Evolutionary conservation across 176 grass and related monocot species (phyloP).

Genomic region (Aegilops tauschii): DNA sequence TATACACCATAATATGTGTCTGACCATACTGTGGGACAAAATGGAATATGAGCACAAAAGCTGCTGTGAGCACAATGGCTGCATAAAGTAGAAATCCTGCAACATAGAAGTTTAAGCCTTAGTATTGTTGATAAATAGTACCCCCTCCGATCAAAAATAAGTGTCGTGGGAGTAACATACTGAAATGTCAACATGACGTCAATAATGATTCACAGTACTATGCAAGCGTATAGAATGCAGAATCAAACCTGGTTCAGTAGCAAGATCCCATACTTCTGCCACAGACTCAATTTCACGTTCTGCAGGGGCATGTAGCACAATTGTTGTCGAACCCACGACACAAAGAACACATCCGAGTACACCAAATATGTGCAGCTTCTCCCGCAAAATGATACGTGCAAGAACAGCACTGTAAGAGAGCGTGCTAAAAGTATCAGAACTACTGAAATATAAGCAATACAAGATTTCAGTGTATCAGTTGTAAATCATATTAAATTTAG

Average conservation of each 20-base stretch:
- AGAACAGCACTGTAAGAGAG: slow-evolving; percentile 68
- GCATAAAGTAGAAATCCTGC: slow-evolving; percentile 77
- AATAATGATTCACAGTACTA: not conserved
- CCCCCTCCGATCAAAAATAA: no score
- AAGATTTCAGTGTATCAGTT: slow-evolving; percentile 13
- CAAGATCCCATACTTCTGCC: slow-evolving; percentile 88
- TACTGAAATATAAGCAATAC: slow-evolving; percentile 2
- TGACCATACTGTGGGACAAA: slow-evolving; percentile 84
- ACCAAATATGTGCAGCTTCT: slow-evolving; percentile 93
- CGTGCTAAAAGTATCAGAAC: slow-evolving; percentile 15
- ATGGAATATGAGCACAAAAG: slow-evolving; percentile 66
- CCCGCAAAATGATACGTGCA: slow-evolving; percentile 85
- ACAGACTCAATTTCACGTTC: slow-evolving; percentile 91
- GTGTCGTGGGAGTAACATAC: not conserved
- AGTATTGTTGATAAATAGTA: not conserved
- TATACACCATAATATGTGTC: slow-evolving; percentile 83
- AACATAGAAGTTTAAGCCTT: slow-evolving; percentile 33
- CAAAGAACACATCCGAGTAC: slow-evolving; percentile 91
- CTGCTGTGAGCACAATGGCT: slow-evolving; percentile 55
- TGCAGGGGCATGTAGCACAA: slow-evolving; percentile 93
- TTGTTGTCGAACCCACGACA: slow-evolving; percentile 90
- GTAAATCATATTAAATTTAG: not conserved
- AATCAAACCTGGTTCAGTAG: slow-evolving; percentile 82
- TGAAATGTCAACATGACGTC: not conserved
- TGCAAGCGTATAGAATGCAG: not conserved